Evolutionary conservation across 1,284 basidiomycete genomes (phyloP).

Genomic region (Peniophora sp.): DNA sequence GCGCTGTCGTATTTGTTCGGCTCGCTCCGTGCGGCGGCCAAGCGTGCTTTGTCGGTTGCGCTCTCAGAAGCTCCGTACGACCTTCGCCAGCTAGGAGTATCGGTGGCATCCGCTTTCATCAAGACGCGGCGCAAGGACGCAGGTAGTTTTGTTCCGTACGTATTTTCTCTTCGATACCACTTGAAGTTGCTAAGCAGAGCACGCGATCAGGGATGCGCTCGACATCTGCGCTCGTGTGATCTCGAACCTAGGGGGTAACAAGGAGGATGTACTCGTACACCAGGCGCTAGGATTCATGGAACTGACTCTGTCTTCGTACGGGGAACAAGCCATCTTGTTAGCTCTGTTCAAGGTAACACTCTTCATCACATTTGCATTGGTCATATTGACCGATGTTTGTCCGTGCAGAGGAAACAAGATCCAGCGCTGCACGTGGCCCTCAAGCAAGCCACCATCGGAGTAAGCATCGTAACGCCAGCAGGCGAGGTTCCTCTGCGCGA

Average conservation of each 20-base stretch:
- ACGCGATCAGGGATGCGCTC: slow-evolving; percentile 32
- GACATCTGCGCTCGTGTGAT: slow-evolving; percentile 42
- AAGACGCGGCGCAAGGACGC: slow-evolving; percentile 47
- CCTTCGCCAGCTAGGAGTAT: slow-evolving; percentile 52
- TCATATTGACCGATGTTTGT: not conserved
- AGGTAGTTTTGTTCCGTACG: slow-evolving; percentile 46
- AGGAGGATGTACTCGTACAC: slow-evolving; percentile 48
- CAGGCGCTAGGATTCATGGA: slow-evolving; percentile 51
- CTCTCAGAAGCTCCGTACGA: slow-evolving; percentile 52
- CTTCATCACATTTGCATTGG: not conserved
- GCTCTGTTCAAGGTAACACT: slow-evolving; percentile 45
- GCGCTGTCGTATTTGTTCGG: slow-evolving; percentile 45
- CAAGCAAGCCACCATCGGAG: not conserved
- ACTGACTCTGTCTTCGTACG: slow-evolving; percentile 44
- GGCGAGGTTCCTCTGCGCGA: not conserved
- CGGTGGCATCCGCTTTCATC: slow-evolving; percentile 52
- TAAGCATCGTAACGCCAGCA: not conserved
- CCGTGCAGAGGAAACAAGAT: not conserved
- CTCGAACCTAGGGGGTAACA: slow-evolving; percentile 34
- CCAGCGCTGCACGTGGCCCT: not conserved
- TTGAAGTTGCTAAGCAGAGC: slow-evolving; percentile 4
- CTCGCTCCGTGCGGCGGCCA: slow-evolving; percentile 41
- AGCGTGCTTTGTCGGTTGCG: slow-evolving; percentile 42
- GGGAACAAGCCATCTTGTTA: slow-evolving; percentile 45
- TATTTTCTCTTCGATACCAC: slow-evolving; percentile 2